Evolutionary conservation across 306 rosid genomes (phyloP).

Genomic region (Quercus glauca): DNA sequence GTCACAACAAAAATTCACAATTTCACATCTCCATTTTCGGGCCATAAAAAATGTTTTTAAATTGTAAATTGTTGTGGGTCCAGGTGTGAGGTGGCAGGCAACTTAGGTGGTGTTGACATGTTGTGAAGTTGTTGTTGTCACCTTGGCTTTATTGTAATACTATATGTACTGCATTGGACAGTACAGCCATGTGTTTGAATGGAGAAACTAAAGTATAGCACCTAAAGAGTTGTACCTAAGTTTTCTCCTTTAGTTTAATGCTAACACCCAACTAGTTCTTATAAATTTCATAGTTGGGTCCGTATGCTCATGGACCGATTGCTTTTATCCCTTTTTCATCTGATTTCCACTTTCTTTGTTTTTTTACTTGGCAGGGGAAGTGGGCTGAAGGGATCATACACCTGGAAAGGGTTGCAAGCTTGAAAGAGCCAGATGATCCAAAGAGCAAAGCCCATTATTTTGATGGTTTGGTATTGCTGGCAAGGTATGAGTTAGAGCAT

Average conservation of each 20-base stretch:
- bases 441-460: slow-evolving; percentile 73
- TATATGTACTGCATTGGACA: no score
- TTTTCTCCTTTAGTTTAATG: background rate
- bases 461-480: slow-evolving; percentile 65
- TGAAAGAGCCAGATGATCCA: slow-evolving; percentile 80
- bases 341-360: slow-evolving; percentile 1
- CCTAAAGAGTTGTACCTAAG: no score
- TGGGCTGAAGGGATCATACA: slow-evolving; percentile 59
- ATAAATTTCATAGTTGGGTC: background rate
- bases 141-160: no score
- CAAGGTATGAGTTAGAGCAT: slow-evolving; percentile 51
- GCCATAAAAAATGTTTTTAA: no score
- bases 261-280: background rate
- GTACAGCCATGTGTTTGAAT: no score
- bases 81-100: no score
- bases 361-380: slow-evolving; percentile 57
- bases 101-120: no score
- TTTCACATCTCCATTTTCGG: no score
- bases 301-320: background rate
- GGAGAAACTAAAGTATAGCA: no score
- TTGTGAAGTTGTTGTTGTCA: no score
- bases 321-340: background rate
- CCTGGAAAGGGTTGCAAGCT: slow-evolving; percentile 68
- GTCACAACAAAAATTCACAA: no score
- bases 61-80: no score